phyloP scores from a whole-genome alignment of 2,329 filamentous ascomycete genomes.

The Sarocladium brachiariae region DNA sequence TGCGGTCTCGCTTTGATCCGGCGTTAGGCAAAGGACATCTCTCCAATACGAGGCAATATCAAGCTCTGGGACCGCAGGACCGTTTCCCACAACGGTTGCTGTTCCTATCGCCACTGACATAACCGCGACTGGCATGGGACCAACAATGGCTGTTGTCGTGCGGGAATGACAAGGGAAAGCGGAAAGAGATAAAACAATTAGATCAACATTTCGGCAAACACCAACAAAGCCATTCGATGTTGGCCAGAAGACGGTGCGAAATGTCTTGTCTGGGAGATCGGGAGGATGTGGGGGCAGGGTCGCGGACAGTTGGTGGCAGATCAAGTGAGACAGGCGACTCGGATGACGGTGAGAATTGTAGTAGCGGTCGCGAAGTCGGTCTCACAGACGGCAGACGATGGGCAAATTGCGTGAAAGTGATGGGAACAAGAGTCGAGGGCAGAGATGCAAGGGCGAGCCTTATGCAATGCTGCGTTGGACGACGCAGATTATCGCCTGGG shows the following conservation, averaged over 20 bases:
- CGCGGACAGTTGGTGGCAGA: conserved; percentile 2
- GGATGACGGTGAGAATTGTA: conserved; percentile 5
- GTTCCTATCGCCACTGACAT: not conserved
- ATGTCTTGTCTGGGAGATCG: conserved; percentile 8
- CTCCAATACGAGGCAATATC: conserved; percentile 31
- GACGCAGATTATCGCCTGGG: not conserved
- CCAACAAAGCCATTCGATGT: not conserved
- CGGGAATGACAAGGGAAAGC: not conserved
- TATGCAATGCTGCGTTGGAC: not conserved
- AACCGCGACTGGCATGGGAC: not conserved
- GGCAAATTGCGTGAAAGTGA: not conserved
- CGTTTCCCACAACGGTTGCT: not conserved
- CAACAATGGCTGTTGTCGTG: not conserved
- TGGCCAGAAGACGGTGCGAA: not conserved
- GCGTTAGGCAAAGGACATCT: conserved; percentile 30
- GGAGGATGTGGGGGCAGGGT: conserved; percentile 2
- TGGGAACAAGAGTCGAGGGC: not conserved
- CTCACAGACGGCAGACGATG: not conserved
- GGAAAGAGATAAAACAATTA: not conserved
- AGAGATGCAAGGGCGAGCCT: conserved; percentile 6
- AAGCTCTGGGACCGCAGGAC: conserved; percentile 27
- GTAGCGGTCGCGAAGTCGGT: not conserved
- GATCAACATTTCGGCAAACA: not conserved
- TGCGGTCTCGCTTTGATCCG: conserved; percentile 29
- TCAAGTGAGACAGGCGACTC: conserved; percentile 7